These are phyloP conservation scores for Linnemannia exigua DNA, from an alignment of 192 early-diverging fungal species.

Conservation along the genomic window DNA sequence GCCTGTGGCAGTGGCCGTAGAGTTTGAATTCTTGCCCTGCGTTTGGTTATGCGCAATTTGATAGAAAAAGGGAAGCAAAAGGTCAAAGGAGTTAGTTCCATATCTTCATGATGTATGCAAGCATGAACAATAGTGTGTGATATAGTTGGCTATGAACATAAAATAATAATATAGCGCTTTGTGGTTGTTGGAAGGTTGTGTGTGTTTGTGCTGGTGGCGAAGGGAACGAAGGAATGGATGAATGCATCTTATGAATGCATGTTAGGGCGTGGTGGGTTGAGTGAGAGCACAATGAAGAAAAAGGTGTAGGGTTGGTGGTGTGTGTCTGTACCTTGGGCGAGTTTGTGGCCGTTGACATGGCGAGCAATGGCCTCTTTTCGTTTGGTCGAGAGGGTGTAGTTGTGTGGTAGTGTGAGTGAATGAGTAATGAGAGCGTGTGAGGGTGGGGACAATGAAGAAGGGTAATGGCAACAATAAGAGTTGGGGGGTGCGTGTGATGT, in stretches of 20 bases:
- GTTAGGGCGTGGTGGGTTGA: not conserved
- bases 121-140: too few relatives aligned
- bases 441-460: not conserved
- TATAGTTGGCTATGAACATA: too few relatives aligned
- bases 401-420: not conserved
- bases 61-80: not conserved
- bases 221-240: not conserved
- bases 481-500: too few relatives aligned
- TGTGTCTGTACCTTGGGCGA: constrained; percentile 41
- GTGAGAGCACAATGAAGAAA: not conserved
- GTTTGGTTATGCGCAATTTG: not conserved
- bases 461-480: not conserved
- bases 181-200: too few relatives aligned
- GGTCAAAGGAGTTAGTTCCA: not conserved
- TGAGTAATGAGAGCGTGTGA: not conserved
- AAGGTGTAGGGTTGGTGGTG: not conserved
- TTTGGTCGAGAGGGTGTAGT: not conserved
- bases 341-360: constrained; percentile 23
- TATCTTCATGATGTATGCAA: too few relatives aligned
- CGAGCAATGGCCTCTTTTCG: not conserved
- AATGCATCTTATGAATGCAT: too few relatives aligned
- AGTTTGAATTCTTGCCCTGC: not conserved
- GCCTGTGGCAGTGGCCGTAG: not conserved
- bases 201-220: too few relatives aligned
- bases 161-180: too few relatives aligned